These are phyloP conservation scores for Annona squamosa DNA, from an alignment of 164 flowering plant species.

Conservation along the genomic window DNA sequence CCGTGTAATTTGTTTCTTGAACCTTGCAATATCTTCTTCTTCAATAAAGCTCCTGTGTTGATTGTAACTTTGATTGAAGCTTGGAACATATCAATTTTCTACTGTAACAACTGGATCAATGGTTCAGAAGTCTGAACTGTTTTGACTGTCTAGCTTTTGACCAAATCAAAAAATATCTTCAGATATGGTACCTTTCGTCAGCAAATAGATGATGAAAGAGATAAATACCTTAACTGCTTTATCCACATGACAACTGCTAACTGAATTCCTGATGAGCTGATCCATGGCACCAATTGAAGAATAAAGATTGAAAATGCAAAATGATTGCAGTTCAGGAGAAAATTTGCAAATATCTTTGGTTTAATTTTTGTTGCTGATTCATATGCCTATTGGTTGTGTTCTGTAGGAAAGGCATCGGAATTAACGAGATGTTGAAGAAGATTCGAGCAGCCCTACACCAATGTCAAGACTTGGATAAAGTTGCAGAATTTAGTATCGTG, in stretches of 20 bases:
- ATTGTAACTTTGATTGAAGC: no score
- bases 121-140: not conserved
- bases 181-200: not conserved
- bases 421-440: conserved; percentile 70
- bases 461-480: conserved; percentile 28
- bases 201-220: not conserved
- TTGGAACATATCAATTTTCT: no score
- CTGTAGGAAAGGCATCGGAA: conserved; percentile 62
- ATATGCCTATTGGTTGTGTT: conserved; percentile 4
- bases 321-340: no score
- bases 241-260: not conserved
- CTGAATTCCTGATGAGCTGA: no score
- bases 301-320: no score
- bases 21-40: no score
- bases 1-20: no score
- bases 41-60: no score
- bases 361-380: not conserved
- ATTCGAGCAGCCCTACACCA: conserved; percentile 68
- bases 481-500: conserved; percentile 7
- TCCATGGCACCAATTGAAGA: no score
- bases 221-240: not conserved
- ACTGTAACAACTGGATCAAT: not conserved
- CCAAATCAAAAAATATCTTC: no score
- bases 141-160: not conserved
- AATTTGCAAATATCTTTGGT: no score